Evolutionary conservation across 2,329 filamentous ascomycete species (phyloP).

Genomic region (Trichothecium sympodiale): DNA sequence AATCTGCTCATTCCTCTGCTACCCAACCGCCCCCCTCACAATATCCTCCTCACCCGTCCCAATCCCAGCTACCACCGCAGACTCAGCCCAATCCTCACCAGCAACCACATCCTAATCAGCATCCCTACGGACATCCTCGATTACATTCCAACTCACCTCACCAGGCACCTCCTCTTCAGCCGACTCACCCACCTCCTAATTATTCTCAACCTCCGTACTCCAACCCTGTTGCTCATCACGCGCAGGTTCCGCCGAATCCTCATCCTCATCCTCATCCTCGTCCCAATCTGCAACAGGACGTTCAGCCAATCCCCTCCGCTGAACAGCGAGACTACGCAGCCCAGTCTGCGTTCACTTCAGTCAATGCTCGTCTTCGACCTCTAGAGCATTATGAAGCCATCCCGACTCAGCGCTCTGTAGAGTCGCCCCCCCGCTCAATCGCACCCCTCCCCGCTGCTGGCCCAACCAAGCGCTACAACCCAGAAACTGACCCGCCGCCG

Average conservation of each 20-base stretch:
- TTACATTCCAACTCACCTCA: not conserved
- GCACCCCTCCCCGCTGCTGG: not conserved
- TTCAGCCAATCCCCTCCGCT: not conserved
- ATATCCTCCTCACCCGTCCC: no score
- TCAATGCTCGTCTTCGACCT: not conserved
- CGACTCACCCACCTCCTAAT: not conserved
- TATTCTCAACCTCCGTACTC: not conserved
- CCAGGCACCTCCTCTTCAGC: slow-evolving; percentile 2
- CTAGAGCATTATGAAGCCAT: no score
- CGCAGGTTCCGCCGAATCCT: not conserved
- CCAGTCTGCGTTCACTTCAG: slow-evolving; percentile 1
- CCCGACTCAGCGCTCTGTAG: no score
- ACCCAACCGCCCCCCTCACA: no score
- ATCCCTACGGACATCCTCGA: no score
- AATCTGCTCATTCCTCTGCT: no score
- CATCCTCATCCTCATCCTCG: slow-evolving; percentile 1
- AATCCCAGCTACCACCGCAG: no score
- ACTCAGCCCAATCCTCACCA: not conserved
- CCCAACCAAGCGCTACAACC: not conserved
- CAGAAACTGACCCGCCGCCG: slow-evolving; percentile 4
- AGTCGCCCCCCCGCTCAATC: no score
- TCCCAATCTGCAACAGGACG: not conserved
- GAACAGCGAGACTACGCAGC: slow-evolving; percentile 1
- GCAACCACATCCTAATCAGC: no score
- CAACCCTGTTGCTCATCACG: not conserved